Conservation (phyloP, 1,284 basidiomycete genomes). For the Sporisorium exsertum region DNA sequence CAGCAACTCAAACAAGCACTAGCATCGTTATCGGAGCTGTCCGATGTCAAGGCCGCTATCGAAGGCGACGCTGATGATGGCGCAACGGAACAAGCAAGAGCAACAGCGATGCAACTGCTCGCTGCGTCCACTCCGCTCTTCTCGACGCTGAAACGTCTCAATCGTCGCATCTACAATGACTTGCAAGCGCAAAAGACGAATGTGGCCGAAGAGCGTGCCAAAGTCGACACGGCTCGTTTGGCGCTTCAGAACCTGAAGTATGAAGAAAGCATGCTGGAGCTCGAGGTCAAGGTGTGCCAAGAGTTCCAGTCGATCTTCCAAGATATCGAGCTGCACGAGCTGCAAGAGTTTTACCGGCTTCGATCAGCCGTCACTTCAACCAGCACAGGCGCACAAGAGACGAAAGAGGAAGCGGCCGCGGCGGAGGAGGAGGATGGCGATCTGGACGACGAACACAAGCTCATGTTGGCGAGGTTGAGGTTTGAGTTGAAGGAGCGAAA, state of each 20-base stretch:
- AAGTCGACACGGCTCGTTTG: conserved; percentile 38
- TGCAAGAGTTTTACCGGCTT: conserved; percentile 27
- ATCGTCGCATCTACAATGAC: conserved; percentile 31
- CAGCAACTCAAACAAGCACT: conserved; percentile 33
- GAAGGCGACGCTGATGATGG: neutral
- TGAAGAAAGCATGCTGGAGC: conserved; percentile 48
- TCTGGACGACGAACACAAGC: conserved; percentile 23
- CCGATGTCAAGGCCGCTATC: conserved; percentile 19
- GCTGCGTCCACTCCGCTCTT: conserved; percentile 28
- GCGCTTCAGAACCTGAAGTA: conserved; percentile 48
- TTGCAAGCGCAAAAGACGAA: conserved; percentile 25
- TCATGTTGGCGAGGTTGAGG: conserved; percentile 37
- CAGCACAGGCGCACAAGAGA: neutral
- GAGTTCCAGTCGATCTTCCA: conserved; percentile 52
- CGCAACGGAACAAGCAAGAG: conserved; percentile 1
- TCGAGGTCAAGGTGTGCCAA: conserved; percentile 42
- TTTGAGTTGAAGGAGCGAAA: conserved; percentile 47
- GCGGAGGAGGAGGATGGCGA: conserved; percentile 9
- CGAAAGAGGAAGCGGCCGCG: neutral
- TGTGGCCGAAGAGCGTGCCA: conserved; percentile 32
- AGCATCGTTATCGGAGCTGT: conserved; percentile 12
- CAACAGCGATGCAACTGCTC: conserved; percentile 20
- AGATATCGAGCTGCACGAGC: conserved; percentile 34
- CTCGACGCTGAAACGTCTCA: conserved; percentile 30
- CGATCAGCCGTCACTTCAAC: neutral